phyloP scores from a whole-genome alignment of 1,284 basidiomycete species.

The Coniophora puteana region DNA sequence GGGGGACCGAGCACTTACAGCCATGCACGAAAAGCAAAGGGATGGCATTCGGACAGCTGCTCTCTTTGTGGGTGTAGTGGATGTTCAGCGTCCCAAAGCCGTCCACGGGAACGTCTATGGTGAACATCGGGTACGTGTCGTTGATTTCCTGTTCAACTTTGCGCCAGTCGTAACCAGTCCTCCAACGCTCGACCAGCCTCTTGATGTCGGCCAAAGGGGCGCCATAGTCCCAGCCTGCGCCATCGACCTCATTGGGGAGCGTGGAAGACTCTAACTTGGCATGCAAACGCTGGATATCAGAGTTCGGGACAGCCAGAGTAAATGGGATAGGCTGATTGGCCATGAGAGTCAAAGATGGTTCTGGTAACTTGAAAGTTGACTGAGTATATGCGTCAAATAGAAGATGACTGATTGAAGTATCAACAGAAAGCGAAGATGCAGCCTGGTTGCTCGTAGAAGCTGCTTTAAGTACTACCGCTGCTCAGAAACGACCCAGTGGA shows the following conservation, averaged over 20 bases:
- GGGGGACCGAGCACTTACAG: constrained; percentile 30
- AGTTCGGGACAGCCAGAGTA: too few species aligned
- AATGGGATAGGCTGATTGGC: too few species aligned
- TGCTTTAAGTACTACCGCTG: too few species aligned
- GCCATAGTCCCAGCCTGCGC: constrained; percentile 35
- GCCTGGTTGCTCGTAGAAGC: too few species aligned
- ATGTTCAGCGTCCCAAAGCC: constrained; percentile 34
- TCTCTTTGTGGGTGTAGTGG: constrained; percentile 42
- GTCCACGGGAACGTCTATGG: constrained; percentile 33
- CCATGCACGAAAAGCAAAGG: constrained; percentile 47
- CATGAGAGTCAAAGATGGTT: too few species aligned
- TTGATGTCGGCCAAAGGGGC: constrained; percentile 35
- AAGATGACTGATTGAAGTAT: too few species aligned
- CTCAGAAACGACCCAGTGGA: too few species aligned
- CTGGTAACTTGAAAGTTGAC: too few species aligned
- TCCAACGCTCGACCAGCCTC: constrained; percentile 38
- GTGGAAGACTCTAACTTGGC: constrained; percentile 30
- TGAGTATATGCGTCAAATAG: too few species aligned
- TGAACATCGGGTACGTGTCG: constrained; percentile 39
- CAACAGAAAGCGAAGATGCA: too few species aligned
- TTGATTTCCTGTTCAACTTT: constrained; percentile 37
- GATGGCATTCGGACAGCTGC: constrained; percentile 32
- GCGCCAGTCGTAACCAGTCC: constrained; percentile 39
- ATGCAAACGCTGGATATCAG: too few species aligned
- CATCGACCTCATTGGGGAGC: constrained; percentile 41